phyloP scores from a whole-genome alignment of 192 early-diverging fungal genomes.

The Gamsiella multidivaricata region DNA sequence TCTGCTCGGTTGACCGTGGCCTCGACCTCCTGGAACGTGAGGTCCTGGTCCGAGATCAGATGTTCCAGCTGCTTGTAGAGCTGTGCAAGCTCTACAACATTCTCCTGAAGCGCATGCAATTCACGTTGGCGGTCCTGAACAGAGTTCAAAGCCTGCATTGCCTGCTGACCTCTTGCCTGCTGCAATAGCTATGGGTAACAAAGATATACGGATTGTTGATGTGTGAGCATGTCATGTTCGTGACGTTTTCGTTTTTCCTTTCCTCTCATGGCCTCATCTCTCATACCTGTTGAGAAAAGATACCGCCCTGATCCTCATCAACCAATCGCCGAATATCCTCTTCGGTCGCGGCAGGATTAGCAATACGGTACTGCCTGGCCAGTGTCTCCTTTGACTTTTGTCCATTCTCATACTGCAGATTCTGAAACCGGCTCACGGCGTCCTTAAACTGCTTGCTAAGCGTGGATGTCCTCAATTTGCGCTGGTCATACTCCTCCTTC shows the following conservation, averaged over 20 bases:
- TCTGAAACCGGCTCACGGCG: constrained; percentile 36
- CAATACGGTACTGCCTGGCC: constrained; percentile 42
- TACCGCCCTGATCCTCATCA: constrained; percentile 28
- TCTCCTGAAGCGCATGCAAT: constrained; percentile 34
- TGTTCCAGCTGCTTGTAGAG: constrained; percentile 39
- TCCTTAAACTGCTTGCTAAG: constrained; percentile 50
- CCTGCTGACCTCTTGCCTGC: constrained; percentile 42
- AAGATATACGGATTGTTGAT: neutral
- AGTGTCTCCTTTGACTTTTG: constrained; percentile 48
- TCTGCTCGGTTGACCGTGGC: constrained; percentile 29
- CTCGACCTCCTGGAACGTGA: constrained; percentile 39
- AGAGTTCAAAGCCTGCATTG: constrained; percentile 24
- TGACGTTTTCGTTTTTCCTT: neutral
- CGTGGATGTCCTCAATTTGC: constrained; percentile 45
- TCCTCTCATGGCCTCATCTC: neutral
- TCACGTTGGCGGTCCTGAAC: constrained; percentile 44
- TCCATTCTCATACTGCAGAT: constrained; percentile 39
- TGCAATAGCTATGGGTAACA: constrained; percentile 30
- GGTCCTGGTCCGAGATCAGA: constrained; percentile 41
- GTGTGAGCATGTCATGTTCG: neutral
- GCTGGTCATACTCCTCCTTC: constrained; percentile 45
- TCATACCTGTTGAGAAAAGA: constrained; percentile 42
- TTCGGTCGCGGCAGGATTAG: constrained; percentile 37
- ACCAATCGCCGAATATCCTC: constrained; percentile 32
- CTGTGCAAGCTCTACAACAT: constrained; percentile 30